Percentiles rank a stretch among this genome's conserved stretches.
phyloP scores from a whole-genome alignment of 1,139 yeast genomes.

The Yamadazyma atmosphaerica region DNA sequence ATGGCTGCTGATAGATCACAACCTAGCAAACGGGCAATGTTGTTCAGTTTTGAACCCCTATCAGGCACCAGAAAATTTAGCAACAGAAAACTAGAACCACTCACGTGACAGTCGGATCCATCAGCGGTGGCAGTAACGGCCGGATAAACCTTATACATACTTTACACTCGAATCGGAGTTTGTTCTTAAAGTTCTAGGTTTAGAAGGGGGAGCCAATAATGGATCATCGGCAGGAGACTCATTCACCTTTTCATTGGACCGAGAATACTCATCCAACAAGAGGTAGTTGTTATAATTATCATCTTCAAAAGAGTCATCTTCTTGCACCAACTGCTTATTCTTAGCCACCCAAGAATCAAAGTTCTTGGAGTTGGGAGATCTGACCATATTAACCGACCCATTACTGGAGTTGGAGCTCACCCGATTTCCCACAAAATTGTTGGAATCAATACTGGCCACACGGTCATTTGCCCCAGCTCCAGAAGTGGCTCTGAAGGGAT shows the following conservation, averaged over 20 bases:
- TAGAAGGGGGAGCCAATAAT: conserved; percentile 15
- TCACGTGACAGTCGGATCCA: not conserved
- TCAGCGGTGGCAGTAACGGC: not conserved
- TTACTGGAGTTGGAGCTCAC: conserved; percentile 15
- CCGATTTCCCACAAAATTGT: conserved; percentile 7
- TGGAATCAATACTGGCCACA: conserved; percentile 8
- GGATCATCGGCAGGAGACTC: not conserved
- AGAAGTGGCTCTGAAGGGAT: conserved; percentile 50
- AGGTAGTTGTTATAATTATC: conserved; percentile 18
- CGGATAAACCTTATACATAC: conserved; percentile 20
- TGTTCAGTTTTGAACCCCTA: conserved; percentile 1
- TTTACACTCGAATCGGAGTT: conserved; percentile 42
- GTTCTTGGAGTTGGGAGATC: conserved; percentile 24
- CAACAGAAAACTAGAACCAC: not conserved
- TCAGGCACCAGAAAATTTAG: conserved; percentile 1
- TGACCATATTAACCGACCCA: conserved; percentile 14
- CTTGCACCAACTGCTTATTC: conserved; percentile 44
- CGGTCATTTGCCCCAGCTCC: conserved; percentile 3
- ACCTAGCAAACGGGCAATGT: conserved; percentile 2
- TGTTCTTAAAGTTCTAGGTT: conserved; percentile 13
- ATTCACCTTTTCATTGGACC: conserved; percentile 13
- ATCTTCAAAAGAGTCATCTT: conserved; percentile 44
- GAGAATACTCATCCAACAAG: conserved; percentile 7
- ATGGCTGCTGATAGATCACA: too few relatives aligned
- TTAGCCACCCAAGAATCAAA: conserved; percentile 56